Conservation (phyloP, 768 basidiomycete species). For the Mycena rebaudengoi region DNA sequence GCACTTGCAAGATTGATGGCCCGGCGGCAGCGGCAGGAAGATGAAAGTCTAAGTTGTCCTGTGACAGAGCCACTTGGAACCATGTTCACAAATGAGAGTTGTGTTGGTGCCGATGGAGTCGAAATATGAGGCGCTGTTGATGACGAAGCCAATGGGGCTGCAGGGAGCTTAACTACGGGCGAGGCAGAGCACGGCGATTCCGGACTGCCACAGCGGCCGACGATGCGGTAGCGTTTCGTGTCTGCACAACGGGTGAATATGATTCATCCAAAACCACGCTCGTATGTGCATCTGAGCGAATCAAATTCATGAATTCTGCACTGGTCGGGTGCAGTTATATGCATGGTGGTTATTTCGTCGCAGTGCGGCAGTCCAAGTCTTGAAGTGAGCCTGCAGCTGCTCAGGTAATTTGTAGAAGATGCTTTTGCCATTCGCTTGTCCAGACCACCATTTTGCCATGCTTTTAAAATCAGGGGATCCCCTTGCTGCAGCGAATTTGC, state of each 20-base stretch:
- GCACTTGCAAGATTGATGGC: not conserved
- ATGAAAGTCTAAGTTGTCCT: not conserved
- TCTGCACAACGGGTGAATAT: constrained; percentile 8
- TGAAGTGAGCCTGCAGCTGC: not conserved
- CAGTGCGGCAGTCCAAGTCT: constrained; percentile 2
- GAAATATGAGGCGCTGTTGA: no score
- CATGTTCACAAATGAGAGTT: no score
- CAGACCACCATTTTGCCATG: constrained; percentile 7
- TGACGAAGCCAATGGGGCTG: no score
- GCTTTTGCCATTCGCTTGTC: not conserved
- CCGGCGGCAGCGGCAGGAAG: not conserved
- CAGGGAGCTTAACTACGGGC: no score
- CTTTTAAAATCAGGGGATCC: not conserved
- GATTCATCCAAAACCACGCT: constrained; percentile 3
- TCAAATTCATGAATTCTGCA: not conserved
- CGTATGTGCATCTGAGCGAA: constrained; percentile 2
- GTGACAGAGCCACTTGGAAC: not conserved
- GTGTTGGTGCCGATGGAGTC: no score
- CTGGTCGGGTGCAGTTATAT: not conserved
- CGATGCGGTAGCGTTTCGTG: not conserved
- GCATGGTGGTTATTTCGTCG: not conserved
- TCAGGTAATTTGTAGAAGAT: constrained; percentile 5
- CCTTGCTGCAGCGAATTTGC: not conserved
- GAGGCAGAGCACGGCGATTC: no score
- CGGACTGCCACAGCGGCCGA: not conserved